phyloP scores from a whole-genome alignment of 2,329 filamentous ascomycete species.

The Elsinoe fawcettii region DNA sequence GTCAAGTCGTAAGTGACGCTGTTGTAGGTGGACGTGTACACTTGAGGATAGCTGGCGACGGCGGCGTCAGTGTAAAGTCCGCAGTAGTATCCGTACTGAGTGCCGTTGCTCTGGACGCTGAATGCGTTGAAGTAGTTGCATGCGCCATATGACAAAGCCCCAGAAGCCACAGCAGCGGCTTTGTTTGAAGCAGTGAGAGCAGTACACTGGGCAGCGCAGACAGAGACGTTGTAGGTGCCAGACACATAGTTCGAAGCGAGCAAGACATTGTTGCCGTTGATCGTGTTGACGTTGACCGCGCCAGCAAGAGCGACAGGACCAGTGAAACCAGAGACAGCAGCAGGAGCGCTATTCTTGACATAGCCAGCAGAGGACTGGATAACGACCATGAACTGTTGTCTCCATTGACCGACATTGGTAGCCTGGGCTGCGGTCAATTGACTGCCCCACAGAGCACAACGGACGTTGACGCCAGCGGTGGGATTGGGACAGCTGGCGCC shows the following conservation, averaged over 20 bases:
- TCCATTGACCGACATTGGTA: constrained; percentile 24
- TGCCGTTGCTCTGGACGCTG: constrained; percentile 28
- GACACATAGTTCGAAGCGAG: not conserved
- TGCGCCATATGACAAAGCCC: not conserved
- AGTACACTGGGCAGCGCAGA: constrained; percentile 12
- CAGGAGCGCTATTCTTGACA: constrained; percentile 17
- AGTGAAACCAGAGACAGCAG: constrained; percentile 2
- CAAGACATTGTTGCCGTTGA: not conserved
- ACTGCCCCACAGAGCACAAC: constrained; percentile 16
- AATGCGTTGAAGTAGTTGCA: constrained; percentile 29
- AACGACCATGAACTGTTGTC: constrained; percentile 26
- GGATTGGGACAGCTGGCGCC: constrained; percentile 18
- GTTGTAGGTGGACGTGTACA: not conserved
- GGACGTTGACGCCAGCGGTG: not conserved
- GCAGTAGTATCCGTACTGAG: constrained; percentile 29
- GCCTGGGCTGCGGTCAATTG: constrained; percentile 18
- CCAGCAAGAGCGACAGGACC: constrained; percentile 30
- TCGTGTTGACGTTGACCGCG: constrained; percentile 21
- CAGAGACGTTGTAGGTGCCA: not conserved
- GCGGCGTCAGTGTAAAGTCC: constrained; percentile 25
- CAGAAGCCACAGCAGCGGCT: not conserved
- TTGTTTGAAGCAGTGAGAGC: constrained; percentile 3
- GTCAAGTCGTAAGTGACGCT: constrained; percentile 4
- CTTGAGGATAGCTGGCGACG: not conserved
- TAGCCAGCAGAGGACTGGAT: constrained; percentile 22